Evolutionary conservation across 441 rosid genomes (phyloP).

Genomic region (Populus hybrid): DNA sequence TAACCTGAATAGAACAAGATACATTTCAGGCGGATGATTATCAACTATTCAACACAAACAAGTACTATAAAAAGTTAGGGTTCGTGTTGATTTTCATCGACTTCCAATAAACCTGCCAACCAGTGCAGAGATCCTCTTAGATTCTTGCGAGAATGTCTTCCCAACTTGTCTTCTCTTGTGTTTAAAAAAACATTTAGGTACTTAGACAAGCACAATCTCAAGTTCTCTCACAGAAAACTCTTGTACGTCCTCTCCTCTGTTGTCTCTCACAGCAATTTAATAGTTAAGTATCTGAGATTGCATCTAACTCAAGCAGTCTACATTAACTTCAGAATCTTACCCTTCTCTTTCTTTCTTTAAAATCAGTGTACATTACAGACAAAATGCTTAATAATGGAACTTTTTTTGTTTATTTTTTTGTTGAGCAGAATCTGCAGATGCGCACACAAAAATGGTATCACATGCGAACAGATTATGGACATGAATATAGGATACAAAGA

Average conservation of each 20-base stretch:
- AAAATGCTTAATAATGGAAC: conserved; percentile 6
- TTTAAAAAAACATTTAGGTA: background rate
- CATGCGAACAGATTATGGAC: background rate
- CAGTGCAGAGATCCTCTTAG: conserved; percentile 17
- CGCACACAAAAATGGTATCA: background rate
- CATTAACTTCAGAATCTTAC: conserved; percentile 14
- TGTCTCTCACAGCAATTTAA: background rate
- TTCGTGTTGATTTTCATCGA: background rate
- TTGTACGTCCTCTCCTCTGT: background rate
- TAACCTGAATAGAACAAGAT: no score
- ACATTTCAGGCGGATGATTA: no score
- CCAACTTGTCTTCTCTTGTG: conserved; percentile 5
- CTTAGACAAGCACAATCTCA: background rate
- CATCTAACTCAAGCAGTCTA: conserved; percentile 6
- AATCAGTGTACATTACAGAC: conserved; percentile 13
- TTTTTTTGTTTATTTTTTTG: no score
- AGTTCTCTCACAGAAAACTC: background rate
- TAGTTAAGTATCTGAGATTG: background rate
- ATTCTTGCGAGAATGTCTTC: conserved; percentile 27
- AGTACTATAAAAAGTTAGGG: no score
- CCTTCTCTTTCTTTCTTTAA: background rate
- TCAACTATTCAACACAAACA: no score
- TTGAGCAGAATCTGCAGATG: conserved; percentile 10
- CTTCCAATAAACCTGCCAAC: background rate
- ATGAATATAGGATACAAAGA: background rate